A percentile compares a stretch with the other conserved stretches of the same genome.
These are phyloP conservation scores for Polygonum maritimum DNA, from an alignment of 148 eudicot species.

Conservation along the genomic window DNA sequence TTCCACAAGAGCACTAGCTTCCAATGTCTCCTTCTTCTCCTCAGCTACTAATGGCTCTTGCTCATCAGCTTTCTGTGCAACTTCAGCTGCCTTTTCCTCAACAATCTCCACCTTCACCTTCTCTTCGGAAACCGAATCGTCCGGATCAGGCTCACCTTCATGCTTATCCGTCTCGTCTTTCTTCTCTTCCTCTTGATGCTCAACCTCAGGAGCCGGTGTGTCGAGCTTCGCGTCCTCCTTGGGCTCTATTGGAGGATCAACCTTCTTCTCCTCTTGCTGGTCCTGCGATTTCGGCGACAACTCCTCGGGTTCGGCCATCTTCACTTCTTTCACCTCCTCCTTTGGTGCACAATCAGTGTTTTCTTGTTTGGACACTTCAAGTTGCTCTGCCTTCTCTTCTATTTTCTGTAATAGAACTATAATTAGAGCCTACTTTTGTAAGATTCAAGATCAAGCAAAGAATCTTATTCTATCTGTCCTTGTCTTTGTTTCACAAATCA, in stretches of 20 bases:
- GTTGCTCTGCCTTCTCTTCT: constrained; percentile 32
- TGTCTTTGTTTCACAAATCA: not conserved
- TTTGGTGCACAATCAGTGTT: constrained; percentile 12
- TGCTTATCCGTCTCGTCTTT: constrained; percentile 17
- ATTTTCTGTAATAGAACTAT: constrained; percentile 22
- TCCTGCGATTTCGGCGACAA: constrained; percentile 18
- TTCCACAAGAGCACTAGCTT: constrained; percentile 15
- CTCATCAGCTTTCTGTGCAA: constrained; percentile 11
- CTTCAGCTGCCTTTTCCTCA: constrained; percentile 20
- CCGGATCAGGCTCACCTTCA: constrained; percentile 4
- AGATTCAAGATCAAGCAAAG: not conserved
- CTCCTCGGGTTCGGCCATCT: constrained; percentile 25
- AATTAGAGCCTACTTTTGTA: not conserved
- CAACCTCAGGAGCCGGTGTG: constrained; percentile 5
- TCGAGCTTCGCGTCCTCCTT: not conserved
- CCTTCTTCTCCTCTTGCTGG: constrained; percentile 20
- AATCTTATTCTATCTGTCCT: not conserved
- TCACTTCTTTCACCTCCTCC: constrained; percentile 16
- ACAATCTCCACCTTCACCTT: constrained; percentile 14
- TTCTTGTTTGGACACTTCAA: constrained; percentile 24
- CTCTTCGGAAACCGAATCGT: constrained; percentile 15
- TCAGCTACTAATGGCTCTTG: constrained; percentile 15
- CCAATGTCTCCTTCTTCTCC: constrained; percentile 19
- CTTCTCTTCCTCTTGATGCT: not conserved
- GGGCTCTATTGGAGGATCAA: constrained; percentile 12